These are phyloP conservation scores for Candida sakaeoensis DNA, from an alignment of 805 yeast genomes.

Conservation along the genomic window DNA sequence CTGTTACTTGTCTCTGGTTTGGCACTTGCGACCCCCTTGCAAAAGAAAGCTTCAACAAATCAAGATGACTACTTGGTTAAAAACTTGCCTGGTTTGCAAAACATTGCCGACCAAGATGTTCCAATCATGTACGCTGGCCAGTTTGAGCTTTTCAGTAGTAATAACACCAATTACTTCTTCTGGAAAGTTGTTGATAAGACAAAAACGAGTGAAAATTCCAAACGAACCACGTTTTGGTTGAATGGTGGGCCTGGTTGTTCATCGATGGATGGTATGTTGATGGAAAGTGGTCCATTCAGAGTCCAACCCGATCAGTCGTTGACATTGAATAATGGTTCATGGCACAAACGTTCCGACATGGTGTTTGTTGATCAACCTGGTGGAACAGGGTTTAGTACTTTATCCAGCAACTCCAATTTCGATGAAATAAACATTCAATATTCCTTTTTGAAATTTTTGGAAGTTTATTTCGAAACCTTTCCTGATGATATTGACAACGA, in stretches of 20 bases:
- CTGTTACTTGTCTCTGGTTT: not conserved
- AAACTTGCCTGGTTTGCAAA: slow-evolving; percentile 35
- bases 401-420: slow-evolving; percentile 41
- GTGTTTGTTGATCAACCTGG: slow-evolving; percentile 92
- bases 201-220: slow-evolving; percentile 21
- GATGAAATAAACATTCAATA: slow-evolving; percentile 55
- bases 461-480: slow-evolving; percentile 62
- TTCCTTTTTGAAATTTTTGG: slow-evolving; percentile 64
- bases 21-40: not conserved
- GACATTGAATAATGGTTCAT: slow-evolving; percentile 64
- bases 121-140: slow-evolving; percentile 67
- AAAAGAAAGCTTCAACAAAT: not conserved
- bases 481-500: slow-evolving; percentile 67
- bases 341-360: slow-evolving; percentile 78
- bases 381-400: slow-evolving; percentile 83
- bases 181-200: slow-evolving; percentile 57
- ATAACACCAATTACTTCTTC: slow-evolving; percentile 63
- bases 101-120: slow-evolving; percentile 25
- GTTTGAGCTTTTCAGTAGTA: slow-evolving; percentile 50
- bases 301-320: slow-evolving; percentile 45
- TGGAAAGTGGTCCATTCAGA: slow-evolving; percentile 89
- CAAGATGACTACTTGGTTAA: slow-evolving; percentile 22
- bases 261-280: slow-evolving; percentile 95
- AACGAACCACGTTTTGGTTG: slow-evolving; percentile 73
- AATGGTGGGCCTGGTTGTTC: slow-evolving; percentile 99